Conservation (phyloP, 225 moss, liverwort and hornwort species). For the Rhytidiadelphus loreus region DNA sequence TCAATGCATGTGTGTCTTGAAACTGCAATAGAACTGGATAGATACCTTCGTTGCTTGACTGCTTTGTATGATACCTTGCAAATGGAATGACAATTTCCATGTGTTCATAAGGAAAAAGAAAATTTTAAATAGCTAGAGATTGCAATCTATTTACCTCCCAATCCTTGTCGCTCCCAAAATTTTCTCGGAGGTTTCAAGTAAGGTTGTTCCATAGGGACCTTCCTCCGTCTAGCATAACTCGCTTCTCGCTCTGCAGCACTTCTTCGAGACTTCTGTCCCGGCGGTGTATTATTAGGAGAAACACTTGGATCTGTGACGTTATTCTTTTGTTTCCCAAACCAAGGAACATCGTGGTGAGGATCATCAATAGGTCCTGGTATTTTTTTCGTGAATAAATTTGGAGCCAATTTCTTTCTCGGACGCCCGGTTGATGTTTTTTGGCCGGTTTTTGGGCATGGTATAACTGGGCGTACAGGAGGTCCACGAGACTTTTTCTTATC, state of each 20-base stretch:
- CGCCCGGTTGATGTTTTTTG: not conserved
- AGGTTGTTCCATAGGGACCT: conserved; percentile 10
- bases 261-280: conserved; percentile 15
- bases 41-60: not conserved
- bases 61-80: not conserved
- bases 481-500: conserved; percentile 24
- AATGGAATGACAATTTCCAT: not conserved
- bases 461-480: conserved; percentile 13
- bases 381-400: not conserved
- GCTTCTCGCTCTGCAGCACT: conserved; percentile 9
- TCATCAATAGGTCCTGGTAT: not conserved
- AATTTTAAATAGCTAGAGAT: not conserved
- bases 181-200: conserved; percentile 4
- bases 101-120: not conserved
- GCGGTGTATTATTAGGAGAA: conserved; percentile 40
- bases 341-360: conserved; percentile 37
- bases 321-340: conserved; percentile 39
- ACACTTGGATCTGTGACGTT: conserved; percentile 32
- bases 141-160: conserved; percentile 1
- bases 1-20: not conserved
- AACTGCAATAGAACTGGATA: not conserved
- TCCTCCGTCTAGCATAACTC: conserved; percentile 8
- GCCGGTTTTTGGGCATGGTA: not conserved
- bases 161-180: conserved; percentile 1
- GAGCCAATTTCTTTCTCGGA: conserved; percentile 2